Base-by-base conservation (phyloP, 192 early-diverging fungal genomes). In the Endogone sp. region DNA sequence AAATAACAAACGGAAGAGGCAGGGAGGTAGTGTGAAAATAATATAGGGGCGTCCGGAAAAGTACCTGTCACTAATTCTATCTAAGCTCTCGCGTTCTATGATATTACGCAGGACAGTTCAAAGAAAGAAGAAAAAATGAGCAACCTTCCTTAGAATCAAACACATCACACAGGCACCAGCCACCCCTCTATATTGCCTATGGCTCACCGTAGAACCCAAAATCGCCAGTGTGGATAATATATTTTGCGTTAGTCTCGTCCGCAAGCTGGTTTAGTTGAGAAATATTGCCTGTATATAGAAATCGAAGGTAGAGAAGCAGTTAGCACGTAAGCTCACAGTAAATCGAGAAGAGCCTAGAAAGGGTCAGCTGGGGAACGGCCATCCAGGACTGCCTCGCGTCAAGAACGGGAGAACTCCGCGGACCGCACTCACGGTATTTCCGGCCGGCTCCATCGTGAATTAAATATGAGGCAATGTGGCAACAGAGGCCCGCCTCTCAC, bases 201-300 rank as follows among this genome's bases (percentile, higher is more conserved):
- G 27, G 26, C 29, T 63, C 73, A 85, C 86, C 86, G 74, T 85
- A 87, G 61, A 87, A 87, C 28, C 84, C 84, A 67, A 87, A 87
- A 70, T 87, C 86, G 26, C 86, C 86, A 24, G 84, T 82, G 49
- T 87, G 86, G 29, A 87, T 83, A 29, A 87, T 74, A 64, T 76
- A 65, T 30, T 78, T 73, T 4, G 86, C 86, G 31, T 81, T 80
- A 8, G 82, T 78, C 55, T 84, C 79, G 56, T 80, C 79, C 54
- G 83, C 86, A 21, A 87, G 73, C 31, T 75, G 65, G 67, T 87
- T 85, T 11, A 87, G 69, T 68, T 84, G 82, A 57, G 86, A 87
- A 26, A 87, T 77, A 27, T 81, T 75, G 31, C 86, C 86, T 86
- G 60, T 16, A 16, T 11, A 16, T 44, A 54, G 54, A 11, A 20